Conservation (phyloP, 352 stramenopile species). For the Phytopythium cucurbitacearum region DNA sequence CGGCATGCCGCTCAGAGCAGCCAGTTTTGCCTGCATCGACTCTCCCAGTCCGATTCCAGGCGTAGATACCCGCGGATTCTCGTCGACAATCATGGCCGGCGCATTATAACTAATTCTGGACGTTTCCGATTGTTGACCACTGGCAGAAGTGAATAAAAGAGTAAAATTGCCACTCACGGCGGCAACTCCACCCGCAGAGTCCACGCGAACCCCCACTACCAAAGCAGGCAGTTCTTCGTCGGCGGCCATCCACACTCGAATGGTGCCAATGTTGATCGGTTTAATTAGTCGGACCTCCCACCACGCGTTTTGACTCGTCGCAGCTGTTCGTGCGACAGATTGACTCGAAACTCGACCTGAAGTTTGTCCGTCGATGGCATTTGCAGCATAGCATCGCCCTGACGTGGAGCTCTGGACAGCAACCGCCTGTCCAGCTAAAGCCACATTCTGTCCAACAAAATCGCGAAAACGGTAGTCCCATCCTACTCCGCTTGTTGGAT, state of each 20-base stretch:
- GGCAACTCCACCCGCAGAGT: constrained; percentile 26
- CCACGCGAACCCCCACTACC: constrained; percentile 25
- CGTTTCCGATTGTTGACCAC: constrained; percentile 18
- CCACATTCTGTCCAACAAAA: constrained; percentile 45
- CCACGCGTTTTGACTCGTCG: constrained; percentile 36
- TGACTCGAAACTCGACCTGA: constrained; percentile 35
- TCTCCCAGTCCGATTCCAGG: constrained; percentile 36
- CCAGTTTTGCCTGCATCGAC: constrained; percentile 57
- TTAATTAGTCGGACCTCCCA: constrained; percentile 65
- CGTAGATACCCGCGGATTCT: constrained; percentile 31
- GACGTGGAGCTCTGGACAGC: constrained; percentile 69
- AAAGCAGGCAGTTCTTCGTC: constrained; percentile 15
- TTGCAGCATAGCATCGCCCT: constrained; percentile 33
- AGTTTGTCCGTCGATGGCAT: constrained; percentile 68
- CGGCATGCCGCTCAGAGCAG: constrained; percentile 23
- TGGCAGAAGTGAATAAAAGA: constrained; percentile 25
- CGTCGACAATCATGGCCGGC: constrained; percentile 48
- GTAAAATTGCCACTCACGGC: constrained; percentile 40
- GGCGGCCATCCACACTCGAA: constrained; percentile 49
- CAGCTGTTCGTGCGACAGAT: constrained; percentile 43
- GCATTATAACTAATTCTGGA: constrained; percentile 46
- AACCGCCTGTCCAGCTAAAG: constrained; percentile 38
- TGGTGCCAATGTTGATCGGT: constrained; percentile 38
- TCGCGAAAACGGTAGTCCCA: constrained; percentile 74
- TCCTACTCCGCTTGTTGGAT: constrained; percentile 59